Base-by-base conservation (phyloP, 2,329 filamentous ascomycete genomes). In the Colletotrichum liaoningense region DNA sequence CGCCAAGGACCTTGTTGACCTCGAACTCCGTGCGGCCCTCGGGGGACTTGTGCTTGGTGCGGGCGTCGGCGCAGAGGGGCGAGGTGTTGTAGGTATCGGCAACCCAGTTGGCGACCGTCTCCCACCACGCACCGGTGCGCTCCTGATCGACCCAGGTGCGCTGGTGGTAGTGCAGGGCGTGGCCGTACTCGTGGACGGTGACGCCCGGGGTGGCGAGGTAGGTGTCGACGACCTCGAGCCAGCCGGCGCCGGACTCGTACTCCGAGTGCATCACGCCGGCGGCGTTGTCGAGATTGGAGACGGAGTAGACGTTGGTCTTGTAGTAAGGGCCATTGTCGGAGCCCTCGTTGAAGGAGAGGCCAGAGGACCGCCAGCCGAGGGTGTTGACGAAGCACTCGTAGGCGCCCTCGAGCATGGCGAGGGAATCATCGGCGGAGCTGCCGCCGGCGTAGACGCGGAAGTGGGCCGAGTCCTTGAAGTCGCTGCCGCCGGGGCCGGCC, bases 111-210 rank as follows among this genome's bases (percentile, higher is more conserved):
- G 86, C 86, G 0, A 88, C 79, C 1, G 86, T 84, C 78, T 88
- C 87, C 85, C 85, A 87, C 86, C 86, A 88, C 4, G 86, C 85
- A 0, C 86, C 86, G 1, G 86, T 88, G 2, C 81, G 79, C 1
- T 75, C 77, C 71, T 88, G 86, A 65, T 86, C 78, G 3, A 88
- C 81, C 85, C 85, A 86, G 9, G 80, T 81, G 5, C 80, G 77
- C 71, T 84, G 84, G 19, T 83, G 81, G 69, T 87, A 88, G 22
- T 86, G 85, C 73, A 88, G 77, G 0, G 81, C 86, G 74, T 88
- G 87, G 0, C 86, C 87, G 63, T 82, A 88, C 76, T 88, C 87
- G 70, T 88, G 87, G 5, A 87, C 84, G 0, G 84, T 84, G n/a
- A 88, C 81, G 2, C 78, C 78, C 0, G 85, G 82, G 0, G 77